Conservation (phyloP, 2,329 filamentous ascomycete genomes). For the Helicocarpus griseus region DNA sequence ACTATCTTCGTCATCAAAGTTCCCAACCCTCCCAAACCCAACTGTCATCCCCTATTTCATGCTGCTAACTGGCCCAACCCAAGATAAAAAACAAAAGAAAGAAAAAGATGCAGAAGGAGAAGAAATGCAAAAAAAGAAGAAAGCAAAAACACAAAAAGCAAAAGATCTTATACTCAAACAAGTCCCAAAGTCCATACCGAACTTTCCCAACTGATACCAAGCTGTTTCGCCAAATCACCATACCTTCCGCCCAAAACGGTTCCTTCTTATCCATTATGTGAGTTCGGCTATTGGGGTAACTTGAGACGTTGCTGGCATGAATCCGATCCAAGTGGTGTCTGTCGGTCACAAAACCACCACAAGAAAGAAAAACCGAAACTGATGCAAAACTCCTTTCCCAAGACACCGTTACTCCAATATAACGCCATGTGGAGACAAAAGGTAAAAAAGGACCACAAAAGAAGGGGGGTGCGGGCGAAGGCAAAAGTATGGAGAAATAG, state of each 20-base stretch:
- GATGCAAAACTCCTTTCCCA: slow-evolving; percentile 1
- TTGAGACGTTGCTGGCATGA: neutral
- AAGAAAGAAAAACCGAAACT: neutral
- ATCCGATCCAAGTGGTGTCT: neutral
- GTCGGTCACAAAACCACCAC: neutral
- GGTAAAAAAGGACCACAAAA: too few relatives aligned
- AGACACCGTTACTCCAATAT: neutral
- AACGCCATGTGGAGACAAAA: slow-evolving; percentile 1
- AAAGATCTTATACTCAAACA: neutral
- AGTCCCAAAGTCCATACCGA: neutral
- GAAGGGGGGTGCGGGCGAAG: slow-evolving; percentile 1
- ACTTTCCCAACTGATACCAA: neutral
- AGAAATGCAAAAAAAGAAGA: neutral
- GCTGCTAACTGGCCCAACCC: neutral
- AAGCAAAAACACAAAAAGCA: neutral
- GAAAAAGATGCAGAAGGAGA: neutral
- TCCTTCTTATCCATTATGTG: neutral
- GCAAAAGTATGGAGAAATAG: neutral
- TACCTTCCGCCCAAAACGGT: neutral
- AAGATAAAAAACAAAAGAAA: too few relatives aligned
- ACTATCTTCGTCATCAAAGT: too few relatives aligned
- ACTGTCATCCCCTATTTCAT: neutral
- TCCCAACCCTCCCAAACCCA: neutral
- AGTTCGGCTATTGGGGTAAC: neutral
- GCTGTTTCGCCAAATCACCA: neutral